Conservation (phyloP, 148 eudicot species). For the Vaccinium myrtillus region DNA sequence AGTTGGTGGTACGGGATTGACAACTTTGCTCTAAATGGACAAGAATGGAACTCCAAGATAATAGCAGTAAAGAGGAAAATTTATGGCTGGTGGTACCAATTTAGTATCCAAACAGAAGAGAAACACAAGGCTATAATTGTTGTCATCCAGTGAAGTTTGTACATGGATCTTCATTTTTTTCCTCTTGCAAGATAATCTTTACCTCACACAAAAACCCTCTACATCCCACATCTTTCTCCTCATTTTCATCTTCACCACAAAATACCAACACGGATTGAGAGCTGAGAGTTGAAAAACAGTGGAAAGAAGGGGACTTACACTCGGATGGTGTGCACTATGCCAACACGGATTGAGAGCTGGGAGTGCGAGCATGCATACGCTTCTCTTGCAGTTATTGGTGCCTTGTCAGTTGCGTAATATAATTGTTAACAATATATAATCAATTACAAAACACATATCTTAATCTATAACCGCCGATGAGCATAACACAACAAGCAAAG, state of each 20-base stretch:
- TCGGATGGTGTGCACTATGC: constrained; percentile 66
- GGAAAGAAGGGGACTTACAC: constrained; percentile 32
- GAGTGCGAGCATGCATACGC: constrained; percentile 92
- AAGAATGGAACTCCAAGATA: neutral
- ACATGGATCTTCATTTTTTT: neutral
- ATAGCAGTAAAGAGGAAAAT: too few species aligned
- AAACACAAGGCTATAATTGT: neutral
- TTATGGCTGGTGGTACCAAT: too few species aligned
- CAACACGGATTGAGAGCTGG: constrained; percentile 85
- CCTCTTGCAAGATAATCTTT: neutral
- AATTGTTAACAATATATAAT: too few species aligned
- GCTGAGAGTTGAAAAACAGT: constrained; percentile 44
- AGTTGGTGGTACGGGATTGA: neutral
- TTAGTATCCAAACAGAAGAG: neutral
- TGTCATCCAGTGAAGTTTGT: neutral
- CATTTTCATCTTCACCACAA: neutral
- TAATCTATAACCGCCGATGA: too few species aligned
- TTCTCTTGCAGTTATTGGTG: constrained; percentile 66
- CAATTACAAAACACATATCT: too few species aligned
- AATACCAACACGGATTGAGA: too few species aligned
- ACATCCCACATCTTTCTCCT: neutral
- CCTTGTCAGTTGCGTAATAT: constrained; percentile 45
- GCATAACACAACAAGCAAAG: too few species aligned
- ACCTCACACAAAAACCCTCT: neutral
- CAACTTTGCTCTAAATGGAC: neutral